These are phyloP conservation scores for Clitopilus passeckerianus DNA, from an alignment of 768 basidiomycete genomes.

Conservation along the genomic window DNA sequence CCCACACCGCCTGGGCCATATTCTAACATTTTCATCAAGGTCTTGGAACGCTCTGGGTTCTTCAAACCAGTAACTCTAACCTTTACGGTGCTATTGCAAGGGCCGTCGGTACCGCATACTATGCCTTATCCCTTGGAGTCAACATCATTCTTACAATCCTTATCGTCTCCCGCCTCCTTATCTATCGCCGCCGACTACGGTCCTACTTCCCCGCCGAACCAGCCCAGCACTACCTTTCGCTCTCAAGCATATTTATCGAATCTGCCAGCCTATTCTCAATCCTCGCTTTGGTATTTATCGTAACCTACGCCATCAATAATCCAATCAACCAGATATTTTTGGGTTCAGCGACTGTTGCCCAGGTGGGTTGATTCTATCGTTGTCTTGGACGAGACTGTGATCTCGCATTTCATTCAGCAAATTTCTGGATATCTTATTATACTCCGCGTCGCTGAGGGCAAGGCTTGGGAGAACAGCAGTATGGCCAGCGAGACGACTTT, in stretches of 20 bases:
- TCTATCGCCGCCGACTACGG: constrained; percentile 16
- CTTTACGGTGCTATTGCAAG: not conserved
- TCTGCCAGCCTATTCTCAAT: constrained; percentile 29
- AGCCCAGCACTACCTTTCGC: constrained; percentile 24
- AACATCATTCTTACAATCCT: constrained; percentile 31
- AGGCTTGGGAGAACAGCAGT: not conserved
- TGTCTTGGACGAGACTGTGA: not conserved
- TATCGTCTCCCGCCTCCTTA: constrained; percentile 30
- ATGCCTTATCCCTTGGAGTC: constrained; percentile 26
- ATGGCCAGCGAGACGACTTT: no score
- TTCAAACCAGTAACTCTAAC: not conserved
- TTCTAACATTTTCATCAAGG: not conserved
- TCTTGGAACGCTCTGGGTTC: constrained; percentile 2
- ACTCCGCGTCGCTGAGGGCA: constrained; percentile 8
- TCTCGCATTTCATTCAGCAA: not conserved
- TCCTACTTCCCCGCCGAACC: constrained; percentile 16
- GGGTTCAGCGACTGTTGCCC: constrained; percentile 12
- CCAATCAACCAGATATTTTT: constrained; percentile 22
- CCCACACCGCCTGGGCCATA: no score
- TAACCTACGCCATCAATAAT: constrained; percentile 23
- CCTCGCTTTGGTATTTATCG: constrained; percentile 25
- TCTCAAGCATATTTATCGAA: constrained; percentile 30
- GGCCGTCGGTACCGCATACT: constrained; percentile 27
- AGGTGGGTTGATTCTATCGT: constrained; percentile 10
- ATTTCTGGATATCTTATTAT: constrained; percentile 13